Evolutionary conservation across 2,329 filamentous ascomycete genomes (phyloP), one percentile per base, ranked within the genome.

Genomic region (Scytalidium lignicola): DNA sequence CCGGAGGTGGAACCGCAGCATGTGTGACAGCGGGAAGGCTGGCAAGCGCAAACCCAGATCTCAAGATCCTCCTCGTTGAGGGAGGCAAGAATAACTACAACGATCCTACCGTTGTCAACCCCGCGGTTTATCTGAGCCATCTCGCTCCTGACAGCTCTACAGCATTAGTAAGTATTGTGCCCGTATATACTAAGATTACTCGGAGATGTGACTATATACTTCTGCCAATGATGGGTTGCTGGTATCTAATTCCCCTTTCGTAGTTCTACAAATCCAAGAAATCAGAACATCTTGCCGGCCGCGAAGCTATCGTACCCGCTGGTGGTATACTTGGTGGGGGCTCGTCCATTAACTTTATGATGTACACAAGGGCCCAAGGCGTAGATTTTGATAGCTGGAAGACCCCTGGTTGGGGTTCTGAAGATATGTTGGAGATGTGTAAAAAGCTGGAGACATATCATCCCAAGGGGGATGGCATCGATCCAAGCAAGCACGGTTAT

Each of bases 251-350:
- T 8, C 23, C 19, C 12, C 47, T 37, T 13, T 57, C 50, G n/a
- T 46, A 75, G 20, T 80, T 80, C 59, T 79, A 79, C 60, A 68
- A 76, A 53, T 68, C 68, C 2, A 74, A 73, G 39, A 59, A 71
- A 23, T 70, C 70, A 0, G 62, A 70, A 29, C 58, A 74, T 19
- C 67, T 80, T 2, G 72, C 68, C 42, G 68, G 70, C 13, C 65
- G 75, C n/a, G 68, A 70, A 48, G 66, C 62, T 1, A 64, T 72
- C 15, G 65, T 74, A 1, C 68, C 68, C 0, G 55, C 57, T 3
- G 70, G 68, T 8, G 71, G 74, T 20, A 74, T 79, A 0, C 70
- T 88, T 0, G 85, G 85, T 17, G 85, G 84, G 6, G 81, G 82
- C 6, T 78, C 74, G 15, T 76, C 76, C 0, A 70, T 84, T 43